Base-by-base conservation (phyloP, 768 basidiomycete genomes). In the Pleurotus citrinopileatus region DNA sequence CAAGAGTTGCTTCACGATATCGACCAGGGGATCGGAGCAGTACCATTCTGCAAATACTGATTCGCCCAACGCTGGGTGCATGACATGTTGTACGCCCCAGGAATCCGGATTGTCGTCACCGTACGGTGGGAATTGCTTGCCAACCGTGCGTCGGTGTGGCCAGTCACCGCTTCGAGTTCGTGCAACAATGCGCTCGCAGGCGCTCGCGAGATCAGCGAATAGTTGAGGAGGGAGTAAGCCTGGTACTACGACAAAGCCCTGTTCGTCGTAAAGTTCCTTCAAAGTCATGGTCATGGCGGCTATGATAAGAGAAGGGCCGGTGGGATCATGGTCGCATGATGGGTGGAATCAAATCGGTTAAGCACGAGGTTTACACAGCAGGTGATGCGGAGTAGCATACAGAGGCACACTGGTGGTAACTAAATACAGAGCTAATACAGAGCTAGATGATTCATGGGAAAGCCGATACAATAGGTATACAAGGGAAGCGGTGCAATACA, bases 51-150 rank as follows among this genome's bases (percentile, higher is more conserved):
- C 77, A 55, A 91, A 91, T 3, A 61, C 72, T 0, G 77, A 72
- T 60, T 88, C 84, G 0, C 66, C 71, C 0, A 91, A 74, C 27
- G 76, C 82, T 1, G 88, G 89, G 61, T 91, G 89, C 90, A 92
- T 91, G 42, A 87, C 65, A 57, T 91, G 87, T 59, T 91, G 89
- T 1, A 90, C 82, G 1, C 89, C 90, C 89, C 89, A 91, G 0
- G 84, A 80, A 66, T 91, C 89, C 1, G 81, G 78, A 48, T 80
- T 67, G 13, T 70, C 72, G 27, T 77, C 67, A 50, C 77, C 83
- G 59, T 76, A 91, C 0, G 89, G 89, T 2, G 89, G 88, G 57
- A 91, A 91, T 64, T 89, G 87, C 56, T 84, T 86, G 1, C 90
- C 89, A 15, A 91, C 86, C 0, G 82, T 84, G 29, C 89, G 79